phyloP scores from a whole-genome alignment of 106 monocot species.

The Alisma plantagoaquatica region DNA sequence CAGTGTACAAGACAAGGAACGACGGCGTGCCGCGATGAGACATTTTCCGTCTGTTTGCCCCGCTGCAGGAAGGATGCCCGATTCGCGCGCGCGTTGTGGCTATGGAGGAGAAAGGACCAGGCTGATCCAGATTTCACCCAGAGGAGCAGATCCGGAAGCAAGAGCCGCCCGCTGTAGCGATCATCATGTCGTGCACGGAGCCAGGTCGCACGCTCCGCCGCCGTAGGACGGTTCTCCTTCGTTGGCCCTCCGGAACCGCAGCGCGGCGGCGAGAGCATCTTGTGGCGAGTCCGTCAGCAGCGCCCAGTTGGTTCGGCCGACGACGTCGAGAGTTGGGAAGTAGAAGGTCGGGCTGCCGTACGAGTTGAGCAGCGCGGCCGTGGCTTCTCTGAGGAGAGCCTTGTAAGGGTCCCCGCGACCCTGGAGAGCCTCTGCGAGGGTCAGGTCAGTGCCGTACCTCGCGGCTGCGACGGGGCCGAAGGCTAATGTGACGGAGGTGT shows the following conservation, averaged over 20 bases:
- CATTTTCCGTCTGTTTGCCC: too few relatives aligned
- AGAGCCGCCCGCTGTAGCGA: too few relatives aligned
- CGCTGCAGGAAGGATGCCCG: too few relatives aligned
- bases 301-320: constrained; percentile 10
- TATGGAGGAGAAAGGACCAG: too few relatives aligned
- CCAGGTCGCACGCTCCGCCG: constrained; percentile 1
- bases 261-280: constrained; percentile 5
- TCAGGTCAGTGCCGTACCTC: constrained; percentile 10
- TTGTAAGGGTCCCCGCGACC: constrained; percentile 16
- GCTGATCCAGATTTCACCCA: too few relatives aligned
- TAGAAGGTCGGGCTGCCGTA: constrained; percentile 6
- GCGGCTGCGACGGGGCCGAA: constrained; percentile 3
- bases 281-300: constrained; percentile 9
- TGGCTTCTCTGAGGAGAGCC: constrained; percentile 19
- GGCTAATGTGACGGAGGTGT: constrained; percentile 9
- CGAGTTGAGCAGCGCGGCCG: constrained; percentile 19
- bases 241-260: constrained; percentile 17
- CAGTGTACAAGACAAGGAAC: too few relatives aligned
- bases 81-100: too few relatives aligned
- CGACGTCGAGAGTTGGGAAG: constrained; percentile 8
- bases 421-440: constrained; percentile 6
- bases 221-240: constrained; percentile 1
- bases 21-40: too few relatives aligned
- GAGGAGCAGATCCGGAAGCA: too few relatives aligned
- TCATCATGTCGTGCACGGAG: too few relatives aligned